Evolutionary conservation across 2,329 filamentous ascomycete genomes (phyloP).

Genomic region (Chaetomiaceae sp.): DNA sequence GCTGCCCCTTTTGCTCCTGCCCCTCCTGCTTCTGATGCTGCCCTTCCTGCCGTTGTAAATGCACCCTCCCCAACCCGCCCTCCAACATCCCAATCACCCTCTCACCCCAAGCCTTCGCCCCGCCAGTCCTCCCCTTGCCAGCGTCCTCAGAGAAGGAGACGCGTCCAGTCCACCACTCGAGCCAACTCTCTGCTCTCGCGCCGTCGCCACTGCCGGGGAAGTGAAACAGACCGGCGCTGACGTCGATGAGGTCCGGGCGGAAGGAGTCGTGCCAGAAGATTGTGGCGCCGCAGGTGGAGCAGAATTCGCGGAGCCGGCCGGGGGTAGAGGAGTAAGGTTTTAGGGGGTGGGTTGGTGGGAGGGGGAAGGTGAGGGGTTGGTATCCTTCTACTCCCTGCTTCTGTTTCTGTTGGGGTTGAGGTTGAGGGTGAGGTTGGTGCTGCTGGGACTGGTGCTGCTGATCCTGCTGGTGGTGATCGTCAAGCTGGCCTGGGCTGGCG

Average conservation of each 20-base stretch:
- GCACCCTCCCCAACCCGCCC: background rate
- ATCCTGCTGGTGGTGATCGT: background rate
- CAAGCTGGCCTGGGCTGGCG: background rate
- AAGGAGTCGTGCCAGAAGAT: conserved; percentile 57
- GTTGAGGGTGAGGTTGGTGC: too few species aligned
- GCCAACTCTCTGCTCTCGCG: conserved; percentile 52
- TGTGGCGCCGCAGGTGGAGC: conserved; percentile 57
- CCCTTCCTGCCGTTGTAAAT: background rate
- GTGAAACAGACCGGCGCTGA: conserved; percentile 57
- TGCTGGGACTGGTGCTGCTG: too few species aligned
- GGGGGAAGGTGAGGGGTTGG: conserved; percentile 34
- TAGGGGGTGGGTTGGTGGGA: conserved; percentile 40
- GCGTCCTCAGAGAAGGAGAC: conserved; percentile 58
- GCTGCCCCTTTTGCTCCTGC: too few species aligned
- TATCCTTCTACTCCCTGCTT: too few species aligned
- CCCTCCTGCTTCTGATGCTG: too few species aligned
- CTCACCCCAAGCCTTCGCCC: conserved; percentile 26
- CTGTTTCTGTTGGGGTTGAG: background rate
- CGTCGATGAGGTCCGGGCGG: conserved; percentile 55
- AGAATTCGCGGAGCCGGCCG: conserved; percentile 57
- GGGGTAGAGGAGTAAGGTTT: conserved; percentile 51
- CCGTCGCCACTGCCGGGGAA: conserved; percentile 36
- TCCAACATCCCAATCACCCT: conserved; percentile 26
- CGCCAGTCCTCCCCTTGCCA: conserved; percentile 29
- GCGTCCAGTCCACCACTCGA: conserved; percentile 57